These are phyloP conservation scores for Cutaneotrichosporon sp. DNA, from an alignment of 1,284 basidiomycete genomes.

Conservation along the genomic window DNA sequence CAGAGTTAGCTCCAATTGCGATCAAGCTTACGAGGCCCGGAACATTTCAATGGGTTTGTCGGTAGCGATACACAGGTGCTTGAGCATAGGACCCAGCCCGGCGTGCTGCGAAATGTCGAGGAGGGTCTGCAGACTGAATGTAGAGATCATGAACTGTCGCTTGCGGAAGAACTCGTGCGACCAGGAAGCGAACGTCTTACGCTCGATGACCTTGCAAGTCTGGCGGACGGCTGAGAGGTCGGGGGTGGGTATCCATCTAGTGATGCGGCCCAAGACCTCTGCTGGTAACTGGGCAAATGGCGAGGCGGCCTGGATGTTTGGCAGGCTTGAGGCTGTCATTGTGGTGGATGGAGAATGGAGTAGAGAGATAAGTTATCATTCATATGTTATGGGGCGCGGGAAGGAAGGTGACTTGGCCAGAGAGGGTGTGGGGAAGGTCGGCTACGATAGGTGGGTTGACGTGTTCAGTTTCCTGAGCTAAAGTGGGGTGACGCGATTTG, in stretches of 20 bases:
- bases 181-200: conserved; percentile 13
- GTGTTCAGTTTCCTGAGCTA: neutral
- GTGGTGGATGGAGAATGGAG: neutral
- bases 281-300: conserved; percentile 18
- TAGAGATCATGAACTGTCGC: conserved; percentile 31
- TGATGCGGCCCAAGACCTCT: conserved; percentile 20
- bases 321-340: neutral
- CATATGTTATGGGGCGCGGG: neutral
- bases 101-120: conserved; percentile 16
- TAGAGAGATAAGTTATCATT: neutral
- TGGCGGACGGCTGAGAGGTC: conserved; percentile 14
- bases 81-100: conserved; percentile 8
- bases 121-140: conserved; percentile 14
- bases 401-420: neutral
- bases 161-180: conserved; percentile 22
- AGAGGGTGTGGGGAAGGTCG: too few species aligned
- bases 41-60: neutral
- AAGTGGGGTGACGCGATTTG: neutral
- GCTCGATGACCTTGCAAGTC: conserved; percentile 20
- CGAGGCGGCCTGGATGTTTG: conserved; percentile 10
- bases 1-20: neutral
- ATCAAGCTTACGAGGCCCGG: neutral
- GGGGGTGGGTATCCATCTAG: conserved; percentile 12
- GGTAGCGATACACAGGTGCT: conserved; percentile 17
- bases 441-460: neutral